Conservation (phyloP, 2,329 filamentous ascomycete species). For the Macroventuria anomochaeta region DNA sequence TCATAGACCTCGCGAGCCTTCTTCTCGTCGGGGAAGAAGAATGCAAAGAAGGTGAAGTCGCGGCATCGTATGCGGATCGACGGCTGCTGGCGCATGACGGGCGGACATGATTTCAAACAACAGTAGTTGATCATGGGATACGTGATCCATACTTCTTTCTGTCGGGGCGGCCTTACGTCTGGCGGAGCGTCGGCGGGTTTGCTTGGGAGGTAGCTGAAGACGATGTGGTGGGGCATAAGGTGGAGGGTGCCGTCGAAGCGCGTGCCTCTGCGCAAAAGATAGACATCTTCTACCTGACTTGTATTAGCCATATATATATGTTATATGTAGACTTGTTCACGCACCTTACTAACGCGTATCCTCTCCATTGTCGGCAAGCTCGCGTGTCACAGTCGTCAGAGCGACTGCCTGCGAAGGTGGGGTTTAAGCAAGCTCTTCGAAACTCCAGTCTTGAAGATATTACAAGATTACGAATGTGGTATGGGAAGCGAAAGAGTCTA, state of each 20-base stretch:
- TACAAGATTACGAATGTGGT: neutral
- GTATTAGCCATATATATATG: conserved; percentile 17
- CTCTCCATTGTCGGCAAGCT: conserved; percentile 49
- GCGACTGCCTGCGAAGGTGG: conserved; percentile 11
- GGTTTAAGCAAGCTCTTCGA: neutral
- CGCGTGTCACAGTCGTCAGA: conserved; percentile 13
- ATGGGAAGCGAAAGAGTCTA: neutral
- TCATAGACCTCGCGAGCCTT: conserved; percentile 86
- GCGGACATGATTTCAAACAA: conserved; percentile 75
- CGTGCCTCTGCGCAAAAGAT: conserved; percentile 63
- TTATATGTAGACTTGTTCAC: neutral
- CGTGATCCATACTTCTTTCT: conserved; percentile 86
- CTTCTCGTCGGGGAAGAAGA: conserved; percentile 79
- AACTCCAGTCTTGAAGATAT: neutral
- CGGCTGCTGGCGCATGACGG: conserved; percentile 72
- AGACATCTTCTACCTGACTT: conserved; percentile 65
- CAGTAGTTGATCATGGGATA: conserved; percentile 90
- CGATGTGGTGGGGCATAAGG: conserved; percentile 68
- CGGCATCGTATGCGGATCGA: conserved; percentile 87
- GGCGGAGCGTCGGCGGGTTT: conserved; percentile 41
- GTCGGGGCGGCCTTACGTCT: conserved; percentile 53
- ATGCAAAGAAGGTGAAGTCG: conserved; percentile 92
- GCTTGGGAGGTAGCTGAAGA: conserved; percentile 65
- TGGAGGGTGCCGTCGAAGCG: conserved; percentile 66
- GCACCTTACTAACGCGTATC: conserved; percentile 56